A percentile compares a stretch with the other conserved stretches of the same genome.
Evolutionary conservation across 2,329 filamentous ascomycete species (phyloP).

Genomic region (Calonectria pseudoturangicola): DNA sequence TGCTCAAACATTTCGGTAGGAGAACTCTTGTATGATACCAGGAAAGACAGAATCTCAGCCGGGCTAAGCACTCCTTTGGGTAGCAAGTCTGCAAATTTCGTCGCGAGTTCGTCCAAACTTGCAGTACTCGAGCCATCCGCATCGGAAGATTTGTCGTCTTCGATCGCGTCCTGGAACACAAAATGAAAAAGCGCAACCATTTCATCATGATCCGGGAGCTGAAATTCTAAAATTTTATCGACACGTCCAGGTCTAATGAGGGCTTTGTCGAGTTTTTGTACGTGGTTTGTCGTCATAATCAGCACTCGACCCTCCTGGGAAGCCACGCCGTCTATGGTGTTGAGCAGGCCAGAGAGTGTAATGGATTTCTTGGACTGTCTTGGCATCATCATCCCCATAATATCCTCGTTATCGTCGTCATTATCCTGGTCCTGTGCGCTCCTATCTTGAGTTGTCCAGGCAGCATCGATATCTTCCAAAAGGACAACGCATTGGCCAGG

Average conservation of each 20-base stretch:
- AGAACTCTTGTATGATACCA: conserved; percentile 14
- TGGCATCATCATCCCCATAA: not conserved
- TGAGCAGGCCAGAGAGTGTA: conserved; percentile 12
- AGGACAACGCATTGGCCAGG: conserved; percentile 17
- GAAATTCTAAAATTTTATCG: conserved; percentile 15
- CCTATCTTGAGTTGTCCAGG: conserved; percentile 7
- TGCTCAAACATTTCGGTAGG: not conserved
- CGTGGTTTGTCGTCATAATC: conserved; percentile 81
- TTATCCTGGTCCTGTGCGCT: not conserved
- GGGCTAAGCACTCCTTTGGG: conserved; percentile 18
- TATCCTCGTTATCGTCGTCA: not conserved
- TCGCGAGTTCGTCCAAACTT: not conserved
- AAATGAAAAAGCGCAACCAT: not conserved
- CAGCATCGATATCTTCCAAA: conserved; percentile 23
- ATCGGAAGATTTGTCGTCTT: not conserved
- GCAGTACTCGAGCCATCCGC: not conserved
- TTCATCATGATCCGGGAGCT: not conserved
- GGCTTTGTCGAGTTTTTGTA: conserved; percentile 29
- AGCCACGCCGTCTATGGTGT: conserved; percentile 79
- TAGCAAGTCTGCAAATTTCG: not conserved
- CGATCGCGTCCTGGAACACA: not conserved
- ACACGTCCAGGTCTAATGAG: conserved; percentile 24
- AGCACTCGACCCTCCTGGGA: conserved; percentile 80
- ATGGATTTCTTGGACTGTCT: not conserved
- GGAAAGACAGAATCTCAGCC: conserved; percentile 20